Conservation (phyloP, 1,284 basidiomycete species). For the Apiotrichum laibachii region DNA sequence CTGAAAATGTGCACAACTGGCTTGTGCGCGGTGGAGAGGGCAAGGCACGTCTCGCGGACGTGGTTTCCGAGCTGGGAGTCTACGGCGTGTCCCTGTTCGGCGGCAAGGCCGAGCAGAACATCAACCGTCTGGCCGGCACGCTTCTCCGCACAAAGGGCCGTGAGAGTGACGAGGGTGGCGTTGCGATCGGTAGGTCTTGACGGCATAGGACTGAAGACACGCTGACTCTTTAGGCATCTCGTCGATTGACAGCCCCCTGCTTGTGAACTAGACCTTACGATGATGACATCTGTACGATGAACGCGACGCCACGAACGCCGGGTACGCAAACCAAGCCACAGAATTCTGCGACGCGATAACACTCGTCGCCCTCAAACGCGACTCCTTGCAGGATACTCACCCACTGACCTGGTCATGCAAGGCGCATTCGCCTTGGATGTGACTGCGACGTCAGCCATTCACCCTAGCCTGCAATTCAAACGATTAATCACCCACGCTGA, state of each 20-base stretch:
- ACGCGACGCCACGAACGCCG: too few species aligned
- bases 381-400: too few species aligned
- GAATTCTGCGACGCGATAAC: neutral
- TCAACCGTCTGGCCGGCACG: constrained; percentile 74
- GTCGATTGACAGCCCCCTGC: constrained; percentile 45
- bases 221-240: constrained; percentile 35
- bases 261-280: constrained; percentile 21
- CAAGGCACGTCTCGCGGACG: constrained; percentile 59
- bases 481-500: too few species aligned
- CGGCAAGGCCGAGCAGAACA: constrained; percentile 32
- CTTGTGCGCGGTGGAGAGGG: constrained; percentile 60
- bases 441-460: too few species aligned
- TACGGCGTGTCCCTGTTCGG: constrained; percentile 86
- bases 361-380: neutral
- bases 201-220: constrained; percentile 25
- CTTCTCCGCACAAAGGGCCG: constrained; percentile 87
- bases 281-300: neutral
- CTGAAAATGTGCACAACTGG: constrained; percentile 64
- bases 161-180: constrained; percentile 90
- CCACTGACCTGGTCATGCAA: too few species aligned
- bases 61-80: constrained; percentile 87
- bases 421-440: too few species aligned
- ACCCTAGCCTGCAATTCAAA: too few species aligned
- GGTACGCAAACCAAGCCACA: too few species aligned
- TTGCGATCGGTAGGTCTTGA: constrained; percentile 76